phyloP scores from a whole-genome alignment of 768 basidiomycete species.

The Gymnopilus dilepis region DNA sequence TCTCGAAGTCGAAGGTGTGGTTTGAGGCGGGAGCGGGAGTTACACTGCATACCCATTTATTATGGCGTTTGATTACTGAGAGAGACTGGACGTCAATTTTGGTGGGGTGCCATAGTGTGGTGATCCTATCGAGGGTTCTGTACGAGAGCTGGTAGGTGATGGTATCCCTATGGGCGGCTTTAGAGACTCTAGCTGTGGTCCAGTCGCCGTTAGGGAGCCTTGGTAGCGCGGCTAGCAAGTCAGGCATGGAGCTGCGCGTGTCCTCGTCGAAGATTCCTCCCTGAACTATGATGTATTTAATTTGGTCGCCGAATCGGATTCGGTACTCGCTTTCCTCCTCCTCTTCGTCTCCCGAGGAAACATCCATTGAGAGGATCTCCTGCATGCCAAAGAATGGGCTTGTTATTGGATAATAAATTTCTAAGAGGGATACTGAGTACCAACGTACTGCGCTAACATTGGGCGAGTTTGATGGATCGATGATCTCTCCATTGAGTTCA shows the following conservation, averaged over 20 bases:
- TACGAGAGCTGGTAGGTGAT: neutral
- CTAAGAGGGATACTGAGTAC: too few relatives aligned
- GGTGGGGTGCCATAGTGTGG: neutral
- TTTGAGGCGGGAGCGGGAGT: too few relatives aligned
- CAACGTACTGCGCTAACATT: neutral
- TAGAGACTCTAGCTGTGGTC: neutral
- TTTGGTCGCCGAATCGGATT: neutral
- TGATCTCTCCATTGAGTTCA: too few relatives aligned
- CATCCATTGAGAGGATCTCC: neutral
- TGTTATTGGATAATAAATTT: neutral
- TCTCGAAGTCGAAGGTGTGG: too few relatives aligned
- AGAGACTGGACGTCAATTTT: neutral
- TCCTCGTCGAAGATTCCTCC: neutral
- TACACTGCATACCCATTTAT: neutral
- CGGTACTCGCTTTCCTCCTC: neutral
- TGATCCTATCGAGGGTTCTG: neutral
- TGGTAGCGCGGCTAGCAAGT: neutral
- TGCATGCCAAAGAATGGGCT: neutral
- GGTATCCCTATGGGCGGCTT: neutral
- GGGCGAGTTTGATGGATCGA: neutral
- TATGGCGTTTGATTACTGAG: neutral
- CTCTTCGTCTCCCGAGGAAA: neutral
- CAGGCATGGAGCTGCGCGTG: neutral
- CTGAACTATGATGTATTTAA: neutral
- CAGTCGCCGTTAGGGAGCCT: neutral